Conservation (phyloP, 495 filamentous ascomycete genomes). For the Penicillium arizonense region DNA sequence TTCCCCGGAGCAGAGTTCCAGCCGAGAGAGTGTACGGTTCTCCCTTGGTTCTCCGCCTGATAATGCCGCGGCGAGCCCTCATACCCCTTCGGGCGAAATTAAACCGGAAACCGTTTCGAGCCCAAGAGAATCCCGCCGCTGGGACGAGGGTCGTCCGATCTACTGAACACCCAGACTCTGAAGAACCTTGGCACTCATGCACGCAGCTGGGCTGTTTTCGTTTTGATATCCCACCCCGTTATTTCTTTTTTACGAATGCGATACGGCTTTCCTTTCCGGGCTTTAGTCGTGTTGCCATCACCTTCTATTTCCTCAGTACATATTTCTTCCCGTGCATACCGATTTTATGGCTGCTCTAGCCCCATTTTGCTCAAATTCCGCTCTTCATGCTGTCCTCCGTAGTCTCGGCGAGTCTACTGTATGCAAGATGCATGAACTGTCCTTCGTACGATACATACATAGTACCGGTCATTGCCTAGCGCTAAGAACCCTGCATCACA, state of each 20-base stretch:
- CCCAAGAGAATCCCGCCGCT: constrained; percentile 44
- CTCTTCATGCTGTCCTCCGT: no score
- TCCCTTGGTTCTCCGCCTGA: constrained; percentile 25
- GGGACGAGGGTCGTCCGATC: constrained; percentile 65
- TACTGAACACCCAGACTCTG: constrained; percentile 43
- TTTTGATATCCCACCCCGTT: constrained; percentile 17
- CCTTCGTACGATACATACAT: no score
- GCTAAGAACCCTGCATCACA: no score
- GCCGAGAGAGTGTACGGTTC: constrained; percentile 46
- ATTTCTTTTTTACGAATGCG: constrained; percentile 11
- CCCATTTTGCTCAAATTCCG: neutral
- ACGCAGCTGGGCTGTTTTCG: constrained; percentile 4
- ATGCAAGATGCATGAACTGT: no score
- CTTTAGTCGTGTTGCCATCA: neutral
- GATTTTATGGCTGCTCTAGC: neutral
- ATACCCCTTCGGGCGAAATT: constrained; percentile 35
- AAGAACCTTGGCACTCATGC: constrained; percentile 7
- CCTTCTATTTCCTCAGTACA: constrained; percentile 11
- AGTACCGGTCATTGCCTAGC: no score
- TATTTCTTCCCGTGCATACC: constrained; percentile 10
- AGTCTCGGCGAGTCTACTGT: no score
- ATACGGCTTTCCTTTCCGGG: constrained; percentile 6
- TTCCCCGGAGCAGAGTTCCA: constrained; percentile 28
- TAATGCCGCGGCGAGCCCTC: constrained; percentile 19
- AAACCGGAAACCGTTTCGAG: constrained; percentile 22